Conservation (phyloP, 441 rosid genomes). For the Populus tomentosa region DNA sequence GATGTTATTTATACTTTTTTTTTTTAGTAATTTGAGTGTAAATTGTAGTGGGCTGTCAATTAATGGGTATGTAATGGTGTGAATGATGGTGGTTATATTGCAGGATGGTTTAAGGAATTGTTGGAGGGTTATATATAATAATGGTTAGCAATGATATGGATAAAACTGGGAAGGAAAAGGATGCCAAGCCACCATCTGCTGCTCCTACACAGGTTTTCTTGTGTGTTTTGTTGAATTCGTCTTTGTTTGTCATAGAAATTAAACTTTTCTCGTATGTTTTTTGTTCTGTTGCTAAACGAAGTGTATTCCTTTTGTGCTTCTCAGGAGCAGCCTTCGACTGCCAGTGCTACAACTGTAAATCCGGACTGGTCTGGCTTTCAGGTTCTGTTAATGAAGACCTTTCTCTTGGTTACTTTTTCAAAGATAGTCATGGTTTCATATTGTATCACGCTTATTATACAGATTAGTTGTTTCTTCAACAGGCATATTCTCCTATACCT, state of each 20-base stretch:
- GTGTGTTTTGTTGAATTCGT: conserved; percentile 8
- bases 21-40: neutral
- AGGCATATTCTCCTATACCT: conserved; percentile 92
- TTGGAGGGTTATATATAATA: conserved; percentile 25
- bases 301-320: conserved; percentile 12
- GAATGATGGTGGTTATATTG: conserved; percentile 23
- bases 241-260: neutral
- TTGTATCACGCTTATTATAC: conserved; percentile 16
- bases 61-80: conserved; percentile 16
- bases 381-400: conserved; percentile 33
- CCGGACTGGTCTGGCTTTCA: conserved; percentile 97
- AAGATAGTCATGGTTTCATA: neutral
- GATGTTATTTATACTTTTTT: neutral
- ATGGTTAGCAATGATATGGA: conserved; percentile 78
- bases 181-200: conserved; percentile 52
- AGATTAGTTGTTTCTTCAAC: conserved; percentile 23
- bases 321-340: conserved; percentile 68
- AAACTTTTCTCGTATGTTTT: neutral
- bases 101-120: conserved; percentile 49
- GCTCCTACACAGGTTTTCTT: conserved; percentile 54
- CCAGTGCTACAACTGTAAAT: conserved; percentile 55
- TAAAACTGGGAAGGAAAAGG: conserved; percentile 72
- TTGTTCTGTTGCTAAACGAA: neutral
- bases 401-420: neutral
- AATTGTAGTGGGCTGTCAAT: conserved; percentile 5